A percentile compares a stretch with the other conserved stretches of the same genome.
These are phyloP conservation scores for Magnolia changhungtana DNA, from an alignment of 164 flowering plant species.

Conservation along the genomic window DNA sequence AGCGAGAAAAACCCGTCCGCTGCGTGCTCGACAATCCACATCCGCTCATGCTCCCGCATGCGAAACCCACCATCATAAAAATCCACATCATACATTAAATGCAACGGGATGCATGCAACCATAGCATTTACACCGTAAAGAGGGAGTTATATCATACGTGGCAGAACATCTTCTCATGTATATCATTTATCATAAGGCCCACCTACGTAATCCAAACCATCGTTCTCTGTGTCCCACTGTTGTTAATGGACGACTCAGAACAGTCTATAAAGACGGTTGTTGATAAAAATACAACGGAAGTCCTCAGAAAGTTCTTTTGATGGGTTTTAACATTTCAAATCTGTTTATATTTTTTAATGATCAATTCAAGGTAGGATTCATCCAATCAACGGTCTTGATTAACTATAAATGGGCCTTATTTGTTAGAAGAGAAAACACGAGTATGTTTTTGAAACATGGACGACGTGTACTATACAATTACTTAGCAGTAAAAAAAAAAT, in stretches of 20 bases:
- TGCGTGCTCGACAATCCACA: conserved; percentile 8
- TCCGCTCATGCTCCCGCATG: conserved; percentile 5
- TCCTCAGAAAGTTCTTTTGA: no score
- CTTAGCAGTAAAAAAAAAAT: no score
- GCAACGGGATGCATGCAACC: background rate
- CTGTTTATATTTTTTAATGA: no score
- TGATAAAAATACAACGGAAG: no score
- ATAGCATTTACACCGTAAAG: background rate
- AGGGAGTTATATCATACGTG: no score
- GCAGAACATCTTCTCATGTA: background rate
- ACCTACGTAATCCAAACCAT: no score
- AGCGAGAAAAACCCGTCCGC: background rate
- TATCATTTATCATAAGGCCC: background rate
- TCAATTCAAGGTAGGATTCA: no score
- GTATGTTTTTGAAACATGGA: background rate
- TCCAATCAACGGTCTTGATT: background rate
- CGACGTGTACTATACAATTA: background rate
- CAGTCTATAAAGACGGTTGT: no score
- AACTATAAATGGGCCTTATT: background rate
- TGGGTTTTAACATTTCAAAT: no score
- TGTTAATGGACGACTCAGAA: no score
- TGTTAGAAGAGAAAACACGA: background rate
- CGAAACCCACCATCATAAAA: background rate
- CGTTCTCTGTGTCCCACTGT: no score
- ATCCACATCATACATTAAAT: background rate